Base-by-base conservation (phyloP, 306 rosid genomes). In the Coriaria nepalensis region DNA sequence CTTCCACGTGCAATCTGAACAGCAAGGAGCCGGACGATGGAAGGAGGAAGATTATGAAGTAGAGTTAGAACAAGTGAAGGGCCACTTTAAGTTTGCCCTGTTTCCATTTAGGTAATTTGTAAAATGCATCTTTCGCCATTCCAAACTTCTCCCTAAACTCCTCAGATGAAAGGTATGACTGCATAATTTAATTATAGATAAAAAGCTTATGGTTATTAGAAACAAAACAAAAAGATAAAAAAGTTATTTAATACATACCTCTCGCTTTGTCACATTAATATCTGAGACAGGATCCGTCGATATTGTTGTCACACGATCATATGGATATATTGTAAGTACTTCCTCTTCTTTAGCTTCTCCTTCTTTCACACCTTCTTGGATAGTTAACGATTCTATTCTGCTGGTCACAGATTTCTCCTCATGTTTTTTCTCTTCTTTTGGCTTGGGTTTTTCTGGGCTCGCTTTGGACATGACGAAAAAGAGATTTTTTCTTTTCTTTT, bases 41-140 rank as follows among this genome's bases (percentile, higher is more conserved):
- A 71, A 51, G 60, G 52, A 56, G 58, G 29, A 20, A 20, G 29
- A 54, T 35, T 15, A 15, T 11, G 38, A 55, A 37, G 49, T 53
- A 62, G 59, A 61, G 59, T 92, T 72, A 92, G 69, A 92, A 92
- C 55, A 92, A 62, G 29, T 79, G 87, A 79, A 82, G 63, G 34
- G 83, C 86, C 87, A 82, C 75, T 68, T 92, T 92, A 47, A 79
- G 76, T 80, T 92, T 92, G 84, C 82, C 86, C 76, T 92, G 98
- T 69, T 92, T 92, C 98, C 98, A 92, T 73, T 75, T 92, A 39
- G 98, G 95, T 57, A 92, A 63, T 78, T 69, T 79, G 74, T 71
- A 73, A 56, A 92, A 86, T 4, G 81, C 86, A 6, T 45, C 76
- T 67, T 74, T 92, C 4, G 62, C 49, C 98, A 82, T 78, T 60